Evolutionary conservation across 768 basidiomycete genomes (phyloP), one percentile per base, ranked within the genome.

Genomic region (Auriculariales sp.): DNA sequence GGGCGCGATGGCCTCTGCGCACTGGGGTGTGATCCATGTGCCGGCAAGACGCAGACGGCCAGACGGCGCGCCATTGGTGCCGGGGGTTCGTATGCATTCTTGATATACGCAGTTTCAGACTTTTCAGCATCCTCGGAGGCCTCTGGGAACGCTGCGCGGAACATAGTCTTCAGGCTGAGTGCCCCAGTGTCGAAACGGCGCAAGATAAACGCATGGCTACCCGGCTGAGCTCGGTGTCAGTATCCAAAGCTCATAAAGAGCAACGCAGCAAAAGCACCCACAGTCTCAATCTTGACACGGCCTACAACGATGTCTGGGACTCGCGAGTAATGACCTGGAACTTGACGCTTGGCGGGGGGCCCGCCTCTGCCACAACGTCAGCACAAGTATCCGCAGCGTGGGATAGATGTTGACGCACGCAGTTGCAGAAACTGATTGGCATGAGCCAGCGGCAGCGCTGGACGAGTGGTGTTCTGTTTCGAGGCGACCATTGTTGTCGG

Each of bases 111-210:
- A 34, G 84, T 71, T 63, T 95, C 92, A 11, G 66, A 67, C 62
- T 77, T 81, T 64, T 97, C 92, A 15, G 83, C 79, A 45, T 72
- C 68, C 1, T 91, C 87, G 35, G 70, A 68, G 3, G 90, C 85
- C 32, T 72, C 76, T 9, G 92, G 92, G 64, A 90, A 97, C 0
- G 90, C 90, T 6, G 91, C 91, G 52, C 91, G 86, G 68, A 87
- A 94, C 91, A 97, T 94, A 50, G 92, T 94, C 9, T 92, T 94
- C 9, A 92, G 75, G 55, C 83, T 86, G 65, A 97, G 77, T 17
- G 90, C 90, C 52, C 86, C 82, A 3, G 92, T 94, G 66, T 97
- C 93, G 57, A 86, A 92, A 49, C 93, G 80, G 39, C 92, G 79
- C 30, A 97, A 81, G 60, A 97, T 88, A 63, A 95, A 97, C 22